Base-by-base conservation (phyloP, 208 protist species). In the Cochliopodium minus region DNA sequence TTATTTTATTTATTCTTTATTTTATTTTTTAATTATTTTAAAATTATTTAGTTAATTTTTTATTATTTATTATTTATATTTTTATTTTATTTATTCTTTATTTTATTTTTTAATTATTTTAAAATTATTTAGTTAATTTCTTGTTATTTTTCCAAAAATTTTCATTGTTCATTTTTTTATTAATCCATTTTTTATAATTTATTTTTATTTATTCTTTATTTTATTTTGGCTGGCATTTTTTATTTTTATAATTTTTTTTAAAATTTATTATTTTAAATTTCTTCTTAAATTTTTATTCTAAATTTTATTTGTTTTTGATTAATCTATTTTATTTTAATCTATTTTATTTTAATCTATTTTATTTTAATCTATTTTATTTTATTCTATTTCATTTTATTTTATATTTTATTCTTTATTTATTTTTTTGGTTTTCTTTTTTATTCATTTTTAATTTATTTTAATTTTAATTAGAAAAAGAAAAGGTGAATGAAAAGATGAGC, bases 31-130 rank as follows among this genome's bases (percentile, higher is more conserved):
- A 46, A 46, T 43, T 43, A 22, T 43, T 43, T 43, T 43, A 22
- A 22, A 22, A 22, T 43, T n/a, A 22, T 43, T 43, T 32, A 46
- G 22, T 52, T 52, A 46, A 15, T 32, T 32, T 52, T 52, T 20
- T 52, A 17, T 13, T 52, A 46, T 52, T 52, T 13, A 32, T 46
- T 22, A 20, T 20, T 52, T 52, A 17, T 13, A 33, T 20, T 13
- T 52, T 52, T 52, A 46, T 52, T 52, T 52, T 32, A 22, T 46
- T 32, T 46, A 22, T 46, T 32, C 17, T 20, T 22, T 32, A 46
- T 52, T 52, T 52, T 52, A 46, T 52, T 20, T 20, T 52, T 52
- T 32, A 46, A 46, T 52, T 52, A 46, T 52, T 52, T 52, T 20
- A 52, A 32, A 20, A 20, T 46, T 33, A 32, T 33, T 32, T 13